A percentile compares a stretch with the other conserved stretches of the same genome.
Evolutionary conservation across 1,284 basidiomycete species (phyloP).

Genomic region (Rhodotorula sp.): DNA sequence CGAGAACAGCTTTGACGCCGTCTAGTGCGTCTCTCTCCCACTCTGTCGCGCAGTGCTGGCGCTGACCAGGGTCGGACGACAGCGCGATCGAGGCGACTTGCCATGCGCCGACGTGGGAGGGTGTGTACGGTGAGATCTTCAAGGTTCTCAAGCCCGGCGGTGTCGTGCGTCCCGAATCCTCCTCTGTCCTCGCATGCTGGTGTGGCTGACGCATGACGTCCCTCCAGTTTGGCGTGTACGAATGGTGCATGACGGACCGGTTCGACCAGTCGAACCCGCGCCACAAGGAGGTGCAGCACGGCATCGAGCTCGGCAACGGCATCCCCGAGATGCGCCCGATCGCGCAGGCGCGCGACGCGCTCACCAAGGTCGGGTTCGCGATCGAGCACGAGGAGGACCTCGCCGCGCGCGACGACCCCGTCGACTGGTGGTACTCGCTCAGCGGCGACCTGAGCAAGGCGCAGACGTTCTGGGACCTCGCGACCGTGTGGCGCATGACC

Average conservation of each 20-base stretch:
- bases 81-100: conserved; percentile 94
- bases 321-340: conserved; percentile 96
- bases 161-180: conserved; percentile 61
- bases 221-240: conserved; percentile 81
- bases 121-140: conserved; percentile 90
- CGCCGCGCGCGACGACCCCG: conserved; percentile 64
- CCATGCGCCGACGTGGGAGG: conserved; percentile 93
- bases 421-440: conserved; percentile 92
- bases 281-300: conserved; percentile 90
- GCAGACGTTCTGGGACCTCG: conserved; percentile 86
- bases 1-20: conserved; percentile 90
- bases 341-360: conserved; percentile 69
- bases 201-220: conserved; percentile 51
- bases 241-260: conserved; percentile 97
- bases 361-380: conserved; percentile 82
- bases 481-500: conserved; percentile 73
- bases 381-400: conserved; percentile 93
- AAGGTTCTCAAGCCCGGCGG: conserved; percentile 97
- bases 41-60: too few relatives aligned
- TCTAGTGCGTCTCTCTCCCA: conserved; percentile 52
- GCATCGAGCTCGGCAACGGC: conserved; percentile 76
- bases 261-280: conserved; percentile 82
- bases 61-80: background rate
- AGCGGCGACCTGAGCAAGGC: conserved; percentile 66
- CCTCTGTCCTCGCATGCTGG: conserved; percentile 44